phyloP scores from a whole-genome alignment of 495 filamentous ascomycete species.

The Massariosphaeria phaeospora region DNA sequence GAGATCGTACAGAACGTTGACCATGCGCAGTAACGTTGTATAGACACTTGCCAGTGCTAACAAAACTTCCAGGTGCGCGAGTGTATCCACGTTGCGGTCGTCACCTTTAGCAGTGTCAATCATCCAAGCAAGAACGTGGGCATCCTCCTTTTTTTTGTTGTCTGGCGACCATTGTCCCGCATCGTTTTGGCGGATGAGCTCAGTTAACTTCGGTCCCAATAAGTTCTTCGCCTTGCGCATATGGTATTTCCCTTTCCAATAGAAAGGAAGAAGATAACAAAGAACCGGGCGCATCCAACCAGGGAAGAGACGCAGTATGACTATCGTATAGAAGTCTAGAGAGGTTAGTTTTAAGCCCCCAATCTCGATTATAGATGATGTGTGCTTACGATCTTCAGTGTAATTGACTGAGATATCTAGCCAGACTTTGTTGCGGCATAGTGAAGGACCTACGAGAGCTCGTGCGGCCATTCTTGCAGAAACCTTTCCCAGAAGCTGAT shows the following conservation, averaged over 20 bases:
- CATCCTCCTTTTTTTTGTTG: background rate
- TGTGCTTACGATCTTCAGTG: background rate
- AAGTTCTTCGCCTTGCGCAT: background rate
- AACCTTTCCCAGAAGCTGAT: background rate
- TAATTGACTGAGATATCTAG: background rate
- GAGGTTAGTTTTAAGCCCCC: background rate
- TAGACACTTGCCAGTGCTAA: background rate
- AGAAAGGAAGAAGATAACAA: background rate
- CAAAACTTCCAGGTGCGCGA: background rate
- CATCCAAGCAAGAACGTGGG: background rate
- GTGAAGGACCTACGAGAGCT: background rate
- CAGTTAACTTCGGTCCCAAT: background rate
- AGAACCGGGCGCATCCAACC: background rate
- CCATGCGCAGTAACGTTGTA: background rate
- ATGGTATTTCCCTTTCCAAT: background rate
- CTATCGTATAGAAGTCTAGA: conserved; percentile 1
- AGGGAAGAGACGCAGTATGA: conserved; percentile 6
- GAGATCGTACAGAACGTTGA: conserved; percentile 1
- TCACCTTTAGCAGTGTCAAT: background rate
- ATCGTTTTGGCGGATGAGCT: background rate
- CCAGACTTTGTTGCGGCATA: background rate
- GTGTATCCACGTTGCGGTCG: background rate
- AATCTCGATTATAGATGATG: background rate
- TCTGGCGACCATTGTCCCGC: background rate
- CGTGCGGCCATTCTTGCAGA: background rate